Percentiles rank a stretch among this genome's conserved stretches.
phyloP scores from a whole-genome alignment of 257 asterid genomes.

The Nicotiana noctiflora region DNA sequence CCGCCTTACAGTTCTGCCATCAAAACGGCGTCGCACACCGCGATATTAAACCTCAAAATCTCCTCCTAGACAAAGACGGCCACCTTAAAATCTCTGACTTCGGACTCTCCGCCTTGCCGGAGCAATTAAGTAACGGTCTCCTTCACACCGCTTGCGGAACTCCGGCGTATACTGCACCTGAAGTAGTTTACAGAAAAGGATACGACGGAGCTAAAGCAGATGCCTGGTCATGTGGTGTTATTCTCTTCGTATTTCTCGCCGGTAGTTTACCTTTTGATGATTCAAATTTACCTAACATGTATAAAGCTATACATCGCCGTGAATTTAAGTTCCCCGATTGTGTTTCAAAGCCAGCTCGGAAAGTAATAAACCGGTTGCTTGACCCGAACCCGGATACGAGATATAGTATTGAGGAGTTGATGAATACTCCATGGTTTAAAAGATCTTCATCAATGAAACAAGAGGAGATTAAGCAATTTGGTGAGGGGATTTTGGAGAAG shows the following conservation, averaged over 20 bases:
- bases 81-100: conserved; percentile 68
- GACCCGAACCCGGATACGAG: conserved; percentile 75
- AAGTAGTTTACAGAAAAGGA: conserved; percentile 58
- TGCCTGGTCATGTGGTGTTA: conserved; percentile 92
- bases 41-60: conserved; percentile 85
- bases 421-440: conserved; percentile 57
- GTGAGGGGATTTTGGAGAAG: conserved; percentile 18
- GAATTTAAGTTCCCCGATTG: conserved; percentile 47
- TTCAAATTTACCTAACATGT: conserved; percentile 53
- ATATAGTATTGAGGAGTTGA: conserved; percentile 48
- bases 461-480: neutral
- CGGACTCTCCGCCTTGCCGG: conserved; percentile 83
- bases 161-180: conserved; percentile 92
- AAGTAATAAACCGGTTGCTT: conserved; percentile 42
- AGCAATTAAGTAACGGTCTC: conserved; percentile 51
- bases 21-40: conserved; percentile 80
- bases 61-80: conserved; percentile 57
- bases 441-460: conserved; percentile 20
- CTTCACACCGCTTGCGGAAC: conserved; percentile 82
- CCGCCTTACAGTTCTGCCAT: conserved; percentile 76
- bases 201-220: conserved; percentile 86
- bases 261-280: conserved; percentile 75
- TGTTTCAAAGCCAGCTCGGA: conserved; percentile 54
- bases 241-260: conserved; percentile 51
- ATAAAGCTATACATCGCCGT: conserved; percentile 64